Conservation (phyloP, 345 rosid species). For the Anastatica hierochuntica region DNA sequence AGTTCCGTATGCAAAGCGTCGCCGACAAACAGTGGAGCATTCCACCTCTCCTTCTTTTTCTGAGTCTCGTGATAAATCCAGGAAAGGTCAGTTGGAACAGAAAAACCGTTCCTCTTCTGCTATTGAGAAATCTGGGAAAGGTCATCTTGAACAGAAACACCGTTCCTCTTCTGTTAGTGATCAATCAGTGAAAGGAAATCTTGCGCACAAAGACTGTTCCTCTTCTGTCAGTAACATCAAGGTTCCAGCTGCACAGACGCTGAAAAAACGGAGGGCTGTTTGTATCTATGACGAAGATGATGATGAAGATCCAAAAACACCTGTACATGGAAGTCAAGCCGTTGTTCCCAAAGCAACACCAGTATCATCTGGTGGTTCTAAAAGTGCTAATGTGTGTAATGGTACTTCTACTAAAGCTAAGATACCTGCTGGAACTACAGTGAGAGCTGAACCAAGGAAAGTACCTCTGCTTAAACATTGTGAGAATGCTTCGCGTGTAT, state of each 20-base stretch:
- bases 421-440: slow-evolving; percentile 29
- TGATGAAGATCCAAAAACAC: slow-evolving; percentile 74
- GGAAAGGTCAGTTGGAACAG: slow-evolving; percentile 31
- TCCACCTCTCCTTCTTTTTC: slow-evolving; percentile 40
- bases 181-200: slow-evolving; percentile 34
- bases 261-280: slow-evolving; percentile 79
- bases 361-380: slow-evolving; percentile 26
- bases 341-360: slow-evolving; percentile 28
- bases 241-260: slow-evolving; percentile 30
- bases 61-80: slow-evolving; percentile 32
- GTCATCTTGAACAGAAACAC: slow-evolving; percentile 21
- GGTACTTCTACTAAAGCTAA: slow-evolving; percentile 26
- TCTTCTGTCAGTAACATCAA: slow-evolving; percentile 22
- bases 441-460: slow-evolving; percentile 30
- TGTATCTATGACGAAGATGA: slow-evolving; percentile 58
- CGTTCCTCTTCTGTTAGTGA: slow-evolving; percentile 25
- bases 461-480: slow-evolving; percentile 26
- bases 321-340: slow-evolving; percentile 59
- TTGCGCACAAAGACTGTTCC: slow-evolving; percentile 32
- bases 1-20: slow-evolving; percentile 50
- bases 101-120: slow-evolving; percentile 28
- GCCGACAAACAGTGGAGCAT: slow-evolving; percentile 44
- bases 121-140: neutral
- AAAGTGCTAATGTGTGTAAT: slow-evolving; percentile 21
- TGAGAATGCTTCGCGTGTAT: slow-evolving; percentile 30